Base-by-base conservation (phyloP, 306 rosid genomes). In the Castanea sativa region DNA sequence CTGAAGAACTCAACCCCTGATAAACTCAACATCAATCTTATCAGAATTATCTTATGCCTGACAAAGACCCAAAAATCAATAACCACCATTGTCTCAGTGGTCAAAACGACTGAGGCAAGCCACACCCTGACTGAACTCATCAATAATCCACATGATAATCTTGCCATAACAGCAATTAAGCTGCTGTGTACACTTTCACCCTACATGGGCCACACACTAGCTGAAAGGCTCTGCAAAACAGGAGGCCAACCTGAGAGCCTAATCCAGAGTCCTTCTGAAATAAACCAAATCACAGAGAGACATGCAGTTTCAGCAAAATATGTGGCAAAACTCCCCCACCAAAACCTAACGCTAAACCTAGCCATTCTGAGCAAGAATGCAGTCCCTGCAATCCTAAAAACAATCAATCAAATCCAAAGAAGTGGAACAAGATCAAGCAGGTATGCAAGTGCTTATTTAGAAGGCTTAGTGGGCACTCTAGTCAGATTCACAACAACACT, bases 401-500 rank as follows among this genome's bases (percentile, higher is more conserved):
- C 80, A 18, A 82, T 87, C 78, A 72, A 20, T 67, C 82, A 79
- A 68, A 78, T 85, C 65, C 86, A 78, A 64, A 56, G 60, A 58
- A 69, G 74, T 30, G 79, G 74, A 65, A 63, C 82, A 35, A 70
- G 77, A 73, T 76, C 82, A 69, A 76, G 81, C 79, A 75, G 84
- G 81, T 84, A 77, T 51, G 30, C 57, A 73, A 60, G 32, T 55
- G 12, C 65, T 29, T 85, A 71, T 53, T 68, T 88, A 23, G 87
- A 83, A 79, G 86, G 88, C 58, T 63, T 79, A 16, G 88, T 83
- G 32, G 86, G 88, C 10, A 73, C 76, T 74, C 83, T 88, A 58
- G 86, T 81, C 84, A 78, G 88, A 78, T 85, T 88, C 76, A 86
- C 88, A 29, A 55, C 88, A 13, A 83, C 86, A 23, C 61, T 88